phyloP scores from a whole-genome alignment of 352 stramenopile species.

The Globisporangium takayamanum region DNA sequence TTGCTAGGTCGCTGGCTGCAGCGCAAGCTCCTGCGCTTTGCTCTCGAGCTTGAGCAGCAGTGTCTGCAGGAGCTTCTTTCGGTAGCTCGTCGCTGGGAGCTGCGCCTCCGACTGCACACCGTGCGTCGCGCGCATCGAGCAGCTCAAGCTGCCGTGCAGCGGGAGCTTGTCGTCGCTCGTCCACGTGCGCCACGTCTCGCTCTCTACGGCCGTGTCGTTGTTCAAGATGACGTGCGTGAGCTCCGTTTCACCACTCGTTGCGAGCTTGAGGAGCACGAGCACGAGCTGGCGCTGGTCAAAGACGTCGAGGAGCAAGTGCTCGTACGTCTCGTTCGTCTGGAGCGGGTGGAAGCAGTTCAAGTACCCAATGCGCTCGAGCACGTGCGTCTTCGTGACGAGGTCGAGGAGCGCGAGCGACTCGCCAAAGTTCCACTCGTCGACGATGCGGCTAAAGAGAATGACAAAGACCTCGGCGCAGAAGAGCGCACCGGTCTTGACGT shows the following conservation, averaged over 20 bases:
- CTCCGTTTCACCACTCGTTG: conserved; percentile 33
- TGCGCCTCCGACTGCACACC: conserved; percentile 43
- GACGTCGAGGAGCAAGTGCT: conserved; percentile 31
- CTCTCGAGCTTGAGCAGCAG: conserved; percentile 57
- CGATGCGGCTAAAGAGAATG: conserved; percentile 54
- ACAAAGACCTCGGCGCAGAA: conserved; percentile 68
- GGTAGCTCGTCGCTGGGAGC: conserved; percentile 34
- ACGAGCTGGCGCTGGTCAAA: conserved; percentile 57
- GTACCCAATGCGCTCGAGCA: conserved; percentile 53
- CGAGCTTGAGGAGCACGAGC: conserved; percentile 47
- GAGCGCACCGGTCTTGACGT: conserved; percentile 39
- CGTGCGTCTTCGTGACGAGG: conserved; percentile 52
- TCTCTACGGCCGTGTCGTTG: conserved; percentile 25
- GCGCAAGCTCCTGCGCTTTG: conserved; percentile 28
- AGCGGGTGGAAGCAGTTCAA: conserved; percentile 62
- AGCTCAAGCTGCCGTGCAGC: conserved; percentile 31
- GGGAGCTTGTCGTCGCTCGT: conserved; percentile 49
- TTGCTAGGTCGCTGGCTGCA: not conserved
- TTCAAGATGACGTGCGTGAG: conserved; percentile 43
- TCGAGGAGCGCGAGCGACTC: conserved; percentile 65
- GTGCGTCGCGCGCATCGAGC: conserved; percentile 34
- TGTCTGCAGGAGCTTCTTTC: conserved; percentile 54
- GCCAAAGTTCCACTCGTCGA: conserved; percentile 65
- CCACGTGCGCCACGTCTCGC: conserved; percentile 55
- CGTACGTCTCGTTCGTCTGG: conserved; percentile 47